phyloP scores from a whole-genome alignment of 345 rosid genomes.

The Citrus inodora region DNA sequence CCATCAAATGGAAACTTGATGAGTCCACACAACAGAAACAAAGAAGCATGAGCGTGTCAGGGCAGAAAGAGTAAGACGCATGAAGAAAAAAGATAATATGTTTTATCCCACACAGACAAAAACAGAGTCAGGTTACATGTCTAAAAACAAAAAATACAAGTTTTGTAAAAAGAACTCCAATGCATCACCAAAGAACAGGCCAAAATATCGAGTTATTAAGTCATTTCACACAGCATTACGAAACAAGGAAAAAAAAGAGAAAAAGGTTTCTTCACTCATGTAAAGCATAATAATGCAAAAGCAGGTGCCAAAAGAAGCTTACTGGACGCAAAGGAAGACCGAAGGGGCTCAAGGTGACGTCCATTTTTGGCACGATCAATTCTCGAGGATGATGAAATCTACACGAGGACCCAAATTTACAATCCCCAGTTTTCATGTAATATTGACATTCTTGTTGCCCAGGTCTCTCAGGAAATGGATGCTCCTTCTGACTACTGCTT shows the following conservation, averaged over 20 bases:
- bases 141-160: neutral
- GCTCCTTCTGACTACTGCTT: constrained; percentile 55
- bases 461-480: constrained; percentile 73
- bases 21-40: neutral
- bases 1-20: neutral
- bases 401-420: constrained; percentile 84
- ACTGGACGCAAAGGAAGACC: constrained; percentile 90
- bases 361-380: constrained; percentile 38
- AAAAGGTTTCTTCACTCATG: neutral
- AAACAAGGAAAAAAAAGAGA: neutral
- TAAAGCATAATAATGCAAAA: constrained; percentile 12
- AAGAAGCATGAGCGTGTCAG: neutral
- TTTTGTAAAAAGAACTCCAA: neutral
- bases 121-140: neutral
- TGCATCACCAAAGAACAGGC: neutral
- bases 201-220: neutral
- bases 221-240: neutral
- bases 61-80: neutral
- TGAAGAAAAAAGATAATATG: neutral
- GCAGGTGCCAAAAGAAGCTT: constrained; percentile 27
- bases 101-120: neutral
- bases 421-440: constrained; percentile 83
- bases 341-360: constrained; percentile 50
- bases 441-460: constrained; percentile 87
- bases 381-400: constrained; percentile 90